These are phyloP conservation scores for Bullera alba DNA, from an alignment of 768 basidiomycete species.

Conservation along the genomic window DNA sequence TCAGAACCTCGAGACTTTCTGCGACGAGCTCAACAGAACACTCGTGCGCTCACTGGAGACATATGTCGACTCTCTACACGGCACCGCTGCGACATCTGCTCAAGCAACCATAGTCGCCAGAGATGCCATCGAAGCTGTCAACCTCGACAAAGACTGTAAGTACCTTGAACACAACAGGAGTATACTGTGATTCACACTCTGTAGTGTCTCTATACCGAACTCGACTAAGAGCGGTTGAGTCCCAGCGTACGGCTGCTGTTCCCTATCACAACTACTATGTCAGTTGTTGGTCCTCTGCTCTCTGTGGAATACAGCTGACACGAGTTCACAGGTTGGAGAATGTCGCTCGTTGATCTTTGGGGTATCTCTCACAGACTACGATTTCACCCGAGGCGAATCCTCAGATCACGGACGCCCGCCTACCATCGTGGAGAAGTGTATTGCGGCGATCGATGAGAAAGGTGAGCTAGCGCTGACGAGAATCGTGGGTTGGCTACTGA, in stretches of 20 bases:
- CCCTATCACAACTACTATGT: constrained; percentile 45
- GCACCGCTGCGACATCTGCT: constrained; percentile 67
- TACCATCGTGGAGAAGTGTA: constrained; percentile 70
- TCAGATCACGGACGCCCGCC: constrained; percentile 55
- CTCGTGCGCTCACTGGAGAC: constrained; percentile 61
- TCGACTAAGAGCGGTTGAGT: constrained; percentile 10
- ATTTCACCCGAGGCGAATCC: constrained; percentile 70
- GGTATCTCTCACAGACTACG: constrained; percentile 78
- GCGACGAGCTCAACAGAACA: constrained; percentile 61
- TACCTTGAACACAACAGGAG: constrained; percentile 33
- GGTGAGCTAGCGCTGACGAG: constrained; percentile 47
- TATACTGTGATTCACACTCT: neutral
- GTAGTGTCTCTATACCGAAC: constrained; percentile 27
- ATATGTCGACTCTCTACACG: constrained; percentile 74
- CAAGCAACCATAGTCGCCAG: constrained; percentile 65
- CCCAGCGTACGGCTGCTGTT: constrained; percentile 21
- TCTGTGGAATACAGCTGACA: constrained; percentile 57
- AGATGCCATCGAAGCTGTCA: constrained; percentile 59
- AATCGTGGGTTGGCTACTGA: neutral
- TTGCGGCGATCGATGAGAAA: constrained; percentile 71
- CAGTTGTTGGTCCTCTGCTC: neutral
- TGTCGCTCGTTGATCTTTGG: constrained; percentile 87
- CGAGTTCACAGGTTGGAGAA: constrained; percentile 71
- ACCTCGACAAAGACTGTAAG: constrained; percentile 62
- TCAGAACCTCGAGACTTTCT: constrained; percentile 74